phyloP scores from a whole-genome alignment of 371 early-diverging fungal species.

The Apophysomyces ossiformis region DNA sequence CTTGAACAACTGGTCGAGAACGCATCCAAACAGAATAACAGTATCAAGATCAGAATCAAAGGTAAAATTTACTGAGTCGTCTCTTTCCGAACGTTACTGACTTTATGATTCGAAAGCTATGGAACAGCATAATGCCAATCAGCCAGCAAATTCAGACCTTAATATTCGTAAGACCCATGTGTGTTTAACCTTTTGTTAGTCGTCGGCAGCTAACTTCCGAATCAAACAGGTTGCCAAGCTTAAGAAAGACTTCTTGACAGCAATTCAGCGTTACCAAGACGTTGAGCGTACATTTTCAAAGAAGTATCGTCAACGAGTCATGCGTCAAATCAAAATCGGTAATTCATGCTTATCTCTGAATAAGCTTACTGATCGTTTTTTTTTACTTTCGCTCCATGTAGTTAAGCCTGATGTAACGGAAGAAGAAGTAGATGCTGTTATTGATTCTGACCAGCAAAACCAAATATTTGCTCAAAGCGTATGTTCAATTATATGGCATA shows the following conservation, averaged over 20 bases:
- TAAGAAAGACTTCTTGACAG: conserved; percentile 74
- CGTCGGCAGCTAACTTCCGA: background rate
- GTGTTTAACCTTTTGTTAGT: background rate
- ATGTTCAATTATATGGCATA: conserved; percentile 8
- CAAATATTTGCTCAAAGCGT: conserved; percentile 85
- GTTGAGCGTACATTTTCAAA: conserved; percentile 73
- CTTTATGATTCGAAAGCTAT: conserved; percentile 16
- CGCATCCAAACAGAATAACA: conserved; percentile 57
- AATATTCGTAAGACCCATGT: conserved; percentile 42
- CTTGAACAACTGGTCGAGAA: conserved; percentile 63
- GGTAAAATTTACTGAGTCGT: conserved; percentile 12
- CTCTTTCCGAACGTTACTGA: background rate
- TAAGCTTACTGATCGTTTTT: background rate
- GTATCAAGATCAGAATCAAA: conserved; percentile 64
- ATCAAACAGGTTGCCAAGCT: conserved; percentile 4
- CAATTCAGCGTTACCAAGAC: conserved; percentile 75
- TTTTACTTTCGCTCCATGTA: conserved; percentile 8
- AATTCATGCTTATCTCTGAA: background rate
- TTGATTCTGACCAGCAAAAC: conserved; percentile 68
- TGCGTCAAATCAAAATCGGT: conserved; percentile 80
- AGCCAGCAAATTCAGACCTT: conserved; percentile 28
- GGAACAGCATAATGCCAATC: conserved; percentile 31
- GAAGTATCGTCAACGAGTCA: conserved; percentile 76
- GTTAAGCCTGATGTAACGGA: conserved; percentile 82
- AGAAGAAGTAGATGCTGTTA: conserved; percentile 76